These are phyloP conservation scores for Actinidia chinensis DNA, from an alignment of 179 eudicot genomes.

Conservation along the genomic window DNA sequence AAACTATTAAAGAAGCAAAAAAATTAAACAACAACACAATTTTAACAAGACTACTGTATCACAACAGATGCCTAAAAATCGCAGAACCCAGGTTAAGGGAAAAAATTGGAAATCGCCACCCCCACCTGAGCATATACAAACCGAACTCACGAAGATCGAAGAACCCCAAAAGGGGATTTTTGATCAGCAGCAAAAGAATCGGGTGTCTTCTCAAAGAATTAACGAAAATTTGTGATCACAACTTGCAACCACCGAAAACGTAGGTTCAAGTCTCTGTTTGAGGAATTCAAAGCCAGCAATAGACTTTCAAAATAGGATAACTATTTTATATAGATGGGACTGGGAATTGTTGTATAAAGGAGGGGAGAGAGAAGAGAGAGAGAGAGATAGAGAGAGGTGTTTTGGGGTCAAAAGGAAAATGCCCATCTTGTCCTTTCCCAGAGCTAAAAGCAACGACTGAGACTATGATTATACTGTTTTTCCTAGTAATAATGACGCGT, in stretches of 20 bases:
- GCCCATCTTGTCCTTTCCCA: not conserved
- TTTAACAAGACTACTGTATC: not conserved
- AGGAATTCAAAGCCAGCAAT: not conserved
- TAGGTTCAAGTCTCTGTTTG: not conserved
- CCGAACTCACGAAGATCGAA: not conserved
- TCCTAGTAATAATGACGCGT: too few species aligned
- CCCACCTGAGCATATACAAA: not conserved
- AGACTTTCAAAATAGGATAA: not conserved
- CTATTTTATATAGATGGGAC: not conserved
- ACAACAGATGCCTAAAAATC: not conserved
- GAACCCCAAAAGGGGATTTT: not conserved
- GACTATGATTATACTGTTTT: too few species aligned
- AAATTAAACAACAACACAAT: not conserved
- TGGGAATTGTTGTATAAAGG: not conserved
- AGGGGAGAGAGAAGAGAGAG: not conserved
- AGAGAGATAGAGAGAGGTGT: not conserved
- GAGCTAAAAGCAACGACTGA: not conserved
- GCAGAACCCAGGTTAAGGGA: not conserved
- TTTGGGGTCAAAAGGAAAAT: slow-evolving; percentile 9
- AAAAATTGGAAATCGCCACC: not conserved
- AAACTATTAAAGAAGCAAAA: not conserved
- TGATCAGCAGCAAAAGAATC: not conserved
- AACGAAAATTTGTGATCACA: not conserved
- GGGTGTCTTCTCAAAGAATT: not conserved
- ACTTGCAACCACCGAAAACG: not conserved